Evolutionary conservation across 306 rosid species (phyloP).

Genomic region (Vicia sativa): DNA sequence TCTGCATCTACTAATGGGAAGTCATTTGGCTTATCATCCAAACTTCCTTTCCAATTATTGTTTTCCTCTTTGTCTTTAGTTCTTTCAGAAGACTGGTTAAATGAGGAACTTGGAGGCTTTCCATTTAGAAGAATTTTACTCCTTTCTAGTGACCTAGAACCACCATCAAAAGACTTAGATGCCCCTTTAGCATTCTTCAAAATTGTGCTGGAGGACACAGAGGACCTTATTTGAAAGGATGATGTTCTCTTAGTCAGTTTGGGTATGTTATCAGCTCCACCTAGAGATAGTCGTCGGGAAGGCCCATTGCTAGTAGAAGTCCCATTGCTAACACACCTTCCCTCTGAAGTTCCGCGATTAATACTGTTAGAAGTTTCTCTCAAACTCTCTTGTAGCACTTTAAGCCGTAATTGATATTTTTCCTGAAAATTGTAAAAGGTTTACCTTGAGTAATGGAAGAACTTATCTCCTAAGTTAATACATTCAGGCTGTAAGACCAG

Average conservation of each 20-base stretch:
- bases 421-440: conserved; percentile 61
- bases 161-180: conserved; percentile 98
- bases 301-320: conserved; percentile 79
- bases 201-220: conserved; percentile 79
- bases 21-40: conserved; percentile 79
- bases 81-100: conserved; percentile 80
- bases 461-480: conserved; percentile 45
- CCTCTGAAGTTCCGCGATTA: conserved; percentile 77
- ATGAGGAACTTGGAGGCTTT: conserved; percentile 63
- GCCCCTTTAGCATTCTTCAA: conserved; percentile 96
- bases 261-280: conserved; percentile 88
- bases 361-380: conserved; percentile 74
- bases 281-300: conserved; percentile 95
- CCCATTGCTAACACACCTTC: conserved; percentile 80
- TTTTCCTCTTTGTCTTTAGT: conserved; percentile 59
- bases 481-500: conserved; percentile 47
- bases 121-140: conserved; percentile 84
- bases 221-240: conserved; percentile 68
- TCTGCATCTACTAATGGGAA: conserved; percentile 61
- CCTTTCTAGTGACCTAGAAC: conserved; percentile 90
- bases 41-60: conserved; percentile 70
- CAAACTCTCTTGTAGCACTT: conserved; percentile 93
- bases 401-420: conserved; percentile 85
- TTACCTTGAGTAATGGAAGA: conserved; percentile 48
- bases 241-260: conserved; percentile 79